Base-by-base conservation (phyloP, 306 rosid species). In the Fagus crenata region DNA sequence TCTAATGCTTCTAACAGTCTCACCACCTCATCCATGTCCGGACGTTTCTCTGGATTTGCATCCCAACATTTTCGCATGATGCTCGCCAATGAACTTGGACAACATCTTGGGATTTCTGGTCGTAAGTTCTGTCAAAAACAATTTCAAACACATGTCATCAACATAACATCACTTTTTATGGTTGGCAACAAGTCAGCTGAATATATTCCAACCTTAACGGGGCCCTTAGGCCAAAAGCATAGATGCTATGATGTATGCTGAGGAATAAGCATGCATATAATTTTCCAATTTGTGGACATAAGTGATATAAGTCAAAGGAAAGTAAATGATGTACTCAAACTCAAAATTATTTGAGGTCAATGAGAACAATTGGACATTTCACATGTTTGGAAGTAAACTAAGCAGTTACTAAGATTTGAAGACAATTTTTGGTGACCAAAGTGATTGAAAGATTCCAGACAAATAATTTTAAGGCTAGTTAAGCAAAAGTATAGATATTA, bases 11-110 rank as follows among this genome's bases (percentile, higher is more conserved):
- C 95, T 41, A 90, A 85, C 90, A 90, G 35, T 60, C 53, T 91
- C 80, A 89, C 97, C 13, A 91, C 98, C 31, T 89, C 97, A 1
- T 77, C 84, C 98, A 93, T 93, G 72, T 85, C 91, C 0, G 93
- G 98, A 3, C 96, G 92, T 77, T 76, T 93, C 83, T 80, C 85
- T 15, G 98, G 96, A 77, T 90, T 86, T 12, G 82, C 89, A 56
- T 87, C 97, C 97, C 96, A 91, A 75, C 98, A 90, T 88, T 80
- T 93, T 61, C 81, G 64, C 98, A 93, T 90, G 69, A 87, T 83
- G 41, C 42, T 90, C 32, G 82, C 89, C 1, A 89, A 74, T 1
- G 85, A 75, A 55, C 86, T 85, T 1, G 97, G 96, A 73, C 98
- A 93, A 28, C 97, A 91, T 80, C 91, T 82, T 0, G 98, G 98